A percentile compares a stretch with the other conserved stretches of the same genome.
phyloP scores from a whole-genome alignment of 306 rosid genomes.

The Delonix regia region DNA sequence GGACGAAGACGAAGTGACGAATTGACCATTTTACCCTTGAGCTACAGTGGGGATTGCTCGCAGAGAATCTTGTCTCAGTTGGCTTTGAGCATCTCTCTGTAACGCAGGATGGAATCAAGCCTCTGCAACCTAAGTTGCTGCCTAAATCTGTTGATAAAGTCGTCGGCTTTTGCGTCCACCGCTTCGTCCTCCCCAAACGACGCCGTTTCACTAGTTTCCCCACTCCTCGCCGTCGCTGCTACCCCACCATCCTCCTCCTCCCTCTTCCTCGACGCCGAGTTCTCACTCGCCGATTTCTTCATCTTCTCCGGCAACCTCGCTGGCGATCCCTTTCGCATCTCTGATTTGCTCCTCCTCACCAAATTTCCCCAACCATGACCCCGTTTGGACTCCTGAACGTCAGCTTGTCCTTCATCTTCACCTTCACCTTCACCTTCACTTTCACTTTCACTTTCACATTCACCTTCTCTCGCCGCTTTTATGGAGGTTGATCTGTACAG shows the following conservation, averaged over 20 bases:
- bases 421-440: slow-evolving; percentile 24
- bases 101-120: slow-evolving; percentile 65
- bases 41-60: neutral
- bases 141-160: slow-evolving; percentile 77
- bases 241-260: slow-evolving; percentile 24
- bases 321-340: neutral
- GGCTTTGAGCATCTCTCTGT: slow-evolving; percentile 39
- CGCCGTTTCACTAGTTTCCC: slow-evolving; percentile 13
- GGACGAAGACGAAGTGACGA: neutral
- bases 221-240: slow-evolving; percentile 35
- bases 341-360: slow-evolving; percentile 51
- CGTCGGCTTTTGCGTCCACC: slow-evolving; percentile 81
- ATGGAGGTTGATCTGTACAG: slow-evolving; percentile 38
- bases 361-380: neutral
- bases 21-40: neutral
- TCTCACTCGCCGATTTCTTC: slow-evolving; percentile 44
- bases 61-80: neutral
- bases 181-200: slow-evolving; percentile 47
- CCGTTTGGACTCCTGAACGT: neutral
- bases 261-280: neutral
- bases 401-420: neutral
- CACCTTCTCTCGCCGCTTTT: slow-evolving; percentile 17
- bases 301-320: slow-evolving; percentile 42
- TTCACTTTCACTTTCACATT: no score
- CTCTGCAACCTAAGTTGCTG: slow-evolving; percentile 80